Conservation (phyloP, 306 rosid species). For the Mucuna pruriens region DNA sequence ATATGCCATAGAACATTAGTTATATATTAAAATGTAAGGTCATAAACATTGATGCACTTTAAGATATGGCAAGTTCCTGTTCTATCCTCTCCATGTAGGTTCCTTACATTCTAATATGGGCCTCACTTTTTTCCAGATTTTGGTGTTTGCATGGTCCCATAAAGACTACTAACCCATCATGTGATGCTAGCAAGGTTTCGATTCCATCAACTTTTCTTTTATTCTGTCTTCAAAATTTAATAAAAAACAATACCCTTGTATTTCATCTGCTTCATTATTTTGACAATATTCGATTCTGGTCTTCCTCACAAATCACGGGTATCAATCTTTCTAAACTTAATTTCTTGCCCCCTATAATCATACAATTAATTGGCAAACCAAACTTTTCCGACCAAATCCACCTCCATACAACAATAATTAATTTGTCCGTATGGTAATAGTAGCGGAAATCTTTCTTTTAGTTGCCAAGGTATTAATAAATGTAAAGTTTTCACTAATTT, state of each 20-base stretch:
- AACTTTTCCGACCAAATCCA: background rate
- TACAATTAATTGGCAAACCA: background rate
- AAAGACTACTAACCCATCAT: background rate
- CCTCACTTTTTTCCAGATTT: background rate
- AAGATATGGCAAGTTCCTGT: background rate
- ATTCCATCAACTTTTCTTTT: background rate
- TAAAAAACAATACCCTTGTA: background rate
- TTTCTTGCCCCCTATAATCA: background rate
- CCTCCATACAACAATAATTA: background rate
- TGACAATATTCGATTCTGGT: background rate
- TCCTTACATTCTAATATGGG: background rate
- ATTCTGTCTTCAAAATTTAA: background rate
- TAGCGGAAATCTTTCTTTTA: background rate
- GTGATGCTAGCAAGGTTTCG: background rate
- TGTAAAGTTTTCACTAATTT: no score
- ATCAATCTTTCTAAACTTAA: background rate
- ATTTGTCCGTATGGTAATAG: background rate
- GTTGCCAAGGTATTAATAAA: no score
- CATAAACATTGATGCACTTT: conserved; percentile 9
- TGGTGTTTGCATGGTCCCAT: background rate
- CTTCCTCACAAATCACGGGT: background rate
- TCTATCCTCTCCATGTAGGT: background rate
- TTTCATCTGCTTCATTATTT: background rate
- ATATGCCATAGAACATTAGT: conserved; percentile 32
- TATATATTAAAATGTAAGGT: conserved; percentile 30